Conservation (phyloP, 495 filamentous ascomycete species). For the Terfezia boudieri region DNA sequence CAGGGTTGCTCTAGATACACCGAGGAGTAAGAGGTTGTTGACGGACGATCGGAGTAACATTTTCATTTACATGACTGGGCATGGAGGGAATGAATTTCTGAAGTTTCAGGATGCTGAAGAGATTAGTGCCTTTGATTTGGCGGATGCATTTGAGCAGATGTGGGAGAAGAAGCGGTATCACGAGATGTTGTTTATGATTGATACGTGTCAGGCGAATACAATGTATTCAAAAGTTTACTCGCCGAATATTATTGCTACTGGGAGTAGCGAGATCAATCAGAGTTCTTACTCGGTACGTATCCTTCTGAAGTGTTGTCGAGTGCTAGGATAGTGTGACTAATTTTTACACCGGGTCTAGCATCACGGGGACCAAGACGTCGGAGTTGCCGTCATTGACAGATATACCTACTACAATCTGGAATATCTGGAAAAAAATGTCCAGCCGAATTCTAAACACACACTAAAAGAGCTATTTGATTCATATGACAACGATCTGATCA, state of each 20-base stretch:
- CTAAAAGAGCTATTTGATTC: slow-evolving; percentile 87
- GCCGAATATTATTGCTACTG: slow-evolving; percentile 89
- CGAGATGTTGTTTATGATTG: slow-evolving; percentile 98
- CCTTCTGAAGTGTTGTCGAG: not conserved
- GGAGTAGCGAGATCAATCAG: slow-evolving; percentile 79
- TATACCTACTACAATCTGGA: slow-evolving; percentile 98
- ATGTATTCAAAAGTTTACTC: slow-evolving; percentile 98
- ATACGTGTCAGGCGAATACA: slow-evolving; percentile 97
- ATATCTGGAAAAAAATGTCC: slow-evolving; percentile 79
- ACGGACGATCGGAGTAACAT: slow-evolving; percentile 92
- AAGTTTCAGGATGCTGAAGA: slow-evolving; percentile 98
- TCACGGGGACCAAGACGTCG: slow-evolving; percentile 93
- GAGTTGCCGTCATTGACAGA: slow-evolving; percentile 91
- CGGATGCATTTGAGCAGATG: slow-evolving; percentile 98
- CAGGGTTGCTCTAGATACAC: slow-evolving; percentile 77
- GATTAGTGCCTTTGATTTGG: slow-evolving; percentile 86
- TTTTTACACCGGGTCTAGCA: slow-evolving; percentile 23
- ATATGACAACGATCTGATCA: slow-evolving; percentile 86
- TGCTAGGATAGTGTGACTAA: not conserved
- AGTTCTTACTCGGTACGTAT: slow-evolving; percentile 49
- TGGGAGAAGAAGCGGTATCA: slow-evolving; percentile 98
- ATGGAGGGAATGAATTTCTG: slow-evolving; percentile 94
- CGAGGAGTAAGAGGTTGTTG: slow-evolving; percentile 70
- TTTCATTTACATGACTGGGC: slow-evolving; percentile 95
- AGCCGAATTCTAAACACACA: slow-evolving; percentile 53